Evolutionary conservation across 257 asterid species (phyloP), one percentile per base, ranked within the genome.

Genomic region (Primulina tabacum): DNA sequence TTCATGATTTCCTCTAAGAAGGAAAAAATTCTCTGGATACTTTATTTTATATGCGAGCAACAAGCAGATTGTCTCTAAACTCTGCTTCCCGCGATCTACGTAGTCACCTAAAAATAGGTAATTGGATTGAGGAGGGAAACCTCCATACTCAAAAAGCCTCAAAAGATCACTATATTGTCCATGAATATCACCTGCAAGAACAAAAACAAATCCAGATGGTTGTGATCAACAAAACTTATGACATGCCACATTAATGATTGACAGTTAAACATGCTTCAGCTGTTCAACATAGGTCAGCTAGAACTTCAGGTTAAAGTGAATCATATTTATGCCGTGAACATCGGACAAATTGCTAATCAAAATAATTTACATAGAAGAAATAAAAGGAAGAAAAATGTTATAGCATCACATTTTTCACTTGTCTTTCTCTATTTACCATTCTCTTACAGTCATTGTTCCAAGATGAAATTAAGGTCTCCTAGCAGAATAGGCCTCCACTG

Each of bases 101-200:
- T 84, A 84, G 73, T 84, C 89, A 18, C 89, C 89, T 70, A 84
- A 68, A 43, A 84, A 84, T 52, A 84, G 84, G 82, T 84, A 84
- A 68, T 80, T 84, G 76, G 89, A 82, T 78, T 82, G 71, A 0
- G 89, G 89, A 62, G 85, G 87, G 65, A 82, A 84, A 71, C 89
- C 85, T 2, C 87, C 89, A 38, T 82, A 84, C 75, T 84, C 89
- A 38, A 84, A 84, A 68, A 84, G 89, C 87, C 89, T 82, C 71
- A 84, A 71, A 55, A 84, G 89, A 68, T 84, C 89, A 61, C 89
- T 84, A 60, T 82, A 84, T 72, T 84, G 89, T 60, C 89, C 89
- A 69, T 84, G 89, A 70, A 84, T 84, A 71, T 84, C 89, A 75
- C 89, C 89, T 84, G 82, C 64, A 68, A 68, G 18, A 65, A 64